phyloP scores from a whole-genome alignment of 495 filamentous ascomycete species.

The Penicillium salamii region DNA sequence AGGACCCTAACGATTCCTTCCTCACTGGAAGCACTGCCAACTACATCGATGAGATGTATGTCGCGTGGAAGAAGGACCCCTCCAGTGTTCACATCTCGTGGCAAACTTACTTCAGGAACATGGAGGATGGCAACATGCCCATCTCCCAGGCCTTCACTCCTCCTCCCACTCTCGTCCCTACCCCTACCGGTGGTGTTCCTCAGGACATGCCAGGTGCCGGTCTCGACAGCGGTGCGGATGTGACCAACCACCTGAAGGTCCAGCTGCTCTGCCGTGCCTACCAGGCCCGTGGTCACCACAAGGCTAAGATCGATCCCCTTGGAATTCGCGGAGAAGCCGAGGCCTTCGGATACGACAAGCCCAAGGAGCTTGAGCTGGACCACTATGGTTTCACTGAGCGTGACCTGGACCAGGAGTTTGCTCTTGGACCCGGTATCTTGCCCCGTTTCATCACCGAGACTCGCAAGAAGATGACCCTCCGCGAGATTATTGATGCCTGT shows the following conservation, averaged over 20 bases:
- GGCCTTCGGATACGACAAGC: constrained; percentile 82
- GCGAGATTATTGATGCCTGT: constrained; percentile 90
- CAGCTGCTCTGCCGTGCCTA: constrained; percentile 95
- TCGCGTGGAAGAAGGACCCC: constrained; percentile 93
- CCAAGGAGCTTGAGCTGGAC: constrained; percentile 88
- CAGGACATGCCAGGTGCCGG: constrained; percentile 67
- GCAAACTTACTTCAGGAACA: constrained; percentile 99
- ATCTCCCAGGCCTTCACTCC: constrained; percentile 95
- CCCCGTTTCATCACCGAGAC: constrained; percentile 85
- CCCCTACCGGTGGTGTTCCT: constrained; percentile 74
- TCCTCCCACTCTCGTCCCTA: constrained; percentile 85
- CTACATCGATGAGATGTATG: constrained; percentile 99
- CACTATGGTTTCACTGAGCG: constrained; percentile 94
- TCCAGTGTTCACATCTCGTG: constrained; percentile 94
- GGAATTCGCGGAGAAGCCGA: constrained; percentile 85
- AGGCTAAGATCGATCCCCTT: constrained; percentile 93
- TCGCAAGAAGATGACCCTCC: constrained; percentile 91
- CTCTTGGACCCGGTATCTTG: constrained; percentile 89
- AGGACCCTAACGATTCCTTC: constrained; percentile 92
- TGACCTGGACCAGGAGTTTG: constrained; percentile 90
- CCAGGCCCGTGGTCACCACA: constrained; percentile 97
- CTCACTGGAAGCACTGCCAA: constrained; percentile 92
- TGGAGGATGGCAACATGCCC: constrained; percentile 97
- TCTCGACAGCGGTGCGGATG: constrained; percentile 71
- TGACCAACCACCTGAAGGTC: constrained; percentile 97